Evolutionary conservation across 192 early-diverging fungal genomes (phyloP).

Genomic region (Backusella mclennaniae): DNA sequence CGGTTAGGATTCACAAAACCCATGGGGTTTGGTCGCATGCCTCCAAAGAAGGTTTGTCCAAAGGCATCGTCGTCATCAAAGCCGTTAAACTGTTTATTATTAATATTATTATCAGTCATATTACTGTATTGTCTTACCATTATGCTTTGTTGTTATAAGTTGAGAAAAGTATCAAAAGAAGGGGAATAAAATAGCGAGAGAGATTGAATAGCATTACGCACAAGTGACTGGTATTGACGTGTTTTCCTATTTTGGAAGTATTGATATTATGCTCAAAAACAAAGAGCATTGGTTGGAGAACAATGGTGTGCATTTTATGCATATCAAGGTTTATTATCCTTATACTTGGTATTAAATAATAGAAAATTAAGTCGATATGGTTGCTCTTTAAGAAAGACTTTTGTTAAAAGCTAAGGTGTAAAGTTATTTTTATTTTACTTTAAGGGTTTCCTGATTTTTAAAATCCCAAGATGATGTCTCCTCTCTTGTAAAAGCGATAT

Average conservation of each 20-base stretch:
- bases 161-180: background rate
- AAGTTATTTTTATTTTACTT: background rate
- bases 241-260: background rate
- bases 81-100: slow-evolving; percentile 21
- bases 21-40: slow-evolving; percentile 16
- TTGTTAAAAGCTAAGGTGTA: no score
- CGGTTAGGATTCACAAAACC: slow-evolving; percentile 36
- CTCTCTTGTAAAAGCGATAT: background rate
- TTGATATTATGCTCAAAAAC: no score
- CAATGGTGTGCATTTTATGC: no score
- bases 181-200: background rate
- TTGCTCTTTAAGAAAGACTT: background rate
- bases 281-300: no score
- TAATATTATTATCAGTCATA: background rate
- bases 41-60: slow-evolving; percentile 15
- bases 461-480: background rate
- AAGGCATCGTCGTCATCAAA: slow-evolving; percentile 38
- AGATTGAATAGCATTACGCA: background rate
- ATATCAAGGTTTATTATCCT: no score
- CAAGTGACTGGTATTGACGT: background rate
- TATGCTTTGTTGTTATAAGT: background rate
- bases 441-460: background rate
- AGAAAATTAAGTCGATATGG: background rate
- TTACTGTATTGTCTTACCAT: background rate
- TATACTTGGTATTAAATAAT: background rate